These are phyloP conservation scores for Talaromyces sp. DNA, from an alignment of 2,329 filamentous ascomycete genomes.

Conservation along the genomic window DNA sequence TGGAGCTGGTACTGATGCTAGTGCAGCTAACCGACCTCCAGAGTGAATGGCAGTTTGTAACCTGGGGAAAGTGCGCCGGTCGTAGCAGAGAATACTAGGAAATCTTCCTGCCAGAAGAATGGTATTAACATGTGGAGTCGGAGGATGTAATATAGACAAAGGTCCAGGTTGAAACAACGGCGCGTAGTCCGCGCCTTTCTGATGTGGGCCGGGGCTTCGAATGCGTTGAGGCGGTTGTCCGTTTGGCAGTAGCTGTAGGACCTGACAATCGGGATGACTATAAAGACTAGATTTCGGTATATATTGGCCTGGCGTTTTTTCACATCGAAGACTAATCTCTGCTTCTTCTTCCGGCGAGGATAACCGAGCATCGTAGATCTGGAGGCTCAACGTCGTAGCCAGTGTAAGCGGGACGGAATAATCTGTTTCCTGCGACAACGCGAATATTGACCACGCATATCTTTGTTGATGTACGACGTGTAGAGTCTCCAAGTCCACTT, in stretches of 20 bases:
- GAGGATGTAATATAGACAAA: constrained; percentile 75
- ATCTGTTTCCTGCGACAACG: constrained; percentile 66
- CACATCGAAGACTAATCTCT: constrained; percentile 34
- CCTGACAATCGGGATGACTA: constrained; percentile 30
- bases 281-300: constrained; percentile 31
- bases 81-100: constrained; percentile 82
- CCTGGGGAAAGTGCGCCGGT: constrained; percentile 77
- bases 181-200: constrained; percentile 54
- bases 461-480: constrained; percentile 64
- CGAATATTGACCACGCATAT: constrained; percentile 80
- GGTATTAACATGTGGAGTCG: constrained; percentile 62
- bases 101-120: constrained; percentile 90
- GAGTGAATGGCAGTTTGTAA: constrained; percentile 78
- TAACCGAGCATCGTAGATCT: constrained; percentile 72
- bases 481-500: constrained; percentile 75
- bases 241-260: constrained; percentile 32
- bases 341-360: constrained; percentile 34
- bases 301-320: constrained; percentile 26
- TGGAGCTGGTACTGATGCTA: constrained; percentile 61
- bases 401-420: constrained; percentile 71
- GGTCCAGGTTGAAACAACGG: constrained; percentile 76
- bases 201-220: constrained; percentile 33
- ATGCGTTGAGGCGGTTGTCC: constrained; percentile 37
- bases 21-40: constrained; percentile 71
- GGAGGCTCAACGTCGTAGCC: constrained; percentile 75